Conservation (phyloP, 257 asterid species). For the Scutellaria barbata region DNA sequence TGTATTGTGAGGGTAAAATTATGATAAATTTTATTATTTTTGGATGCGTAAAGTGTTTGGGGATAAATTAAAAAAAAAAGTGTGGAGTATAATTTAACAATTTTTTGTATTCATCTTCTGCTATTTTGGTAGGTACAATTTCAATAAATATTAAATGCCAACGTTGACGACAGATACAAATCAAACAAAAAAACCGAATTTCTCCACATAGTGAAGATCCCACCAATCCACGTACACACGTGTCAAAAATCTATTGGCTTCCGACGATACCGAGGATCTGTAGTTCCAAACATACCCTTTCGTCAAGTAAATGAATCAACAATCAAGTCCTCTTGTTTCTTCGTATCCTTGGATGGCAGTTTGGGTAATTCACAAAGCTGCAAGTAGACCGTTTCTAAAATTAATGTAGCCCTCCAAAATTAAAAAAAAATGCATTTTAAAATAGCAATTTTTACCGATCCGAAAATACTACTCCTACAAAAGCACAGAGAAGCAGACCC, state of each 20-base stretch:
- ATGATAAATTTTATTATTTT: too few relatives aligned
- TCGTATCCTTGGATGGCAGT: neutral
- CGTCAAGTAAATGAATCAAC: neutral
- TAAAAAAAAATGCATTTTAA: conserved; percentile 34
- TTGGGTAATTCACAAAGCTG: neutral
- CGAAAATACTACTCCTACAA: conserved; percentile 40
- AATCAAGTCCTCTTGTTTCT: too few relatives aligned
- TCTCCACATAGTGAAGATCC: conserved; percentile 19
- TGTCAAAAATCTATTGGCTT: conserved; percentile 28
- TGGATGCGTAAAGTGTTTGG: too few relatives aligned
- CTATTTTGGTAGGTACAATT: neutral
- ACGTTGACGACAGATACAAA: conserved; percentile 8
- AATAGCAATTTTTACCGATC: conserved; percentile 26
- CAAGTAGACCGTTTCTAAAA: conserved; percentile 25
- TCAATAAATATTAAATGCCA: neutral
- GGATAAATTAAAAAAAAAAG: too few relatives aligned
- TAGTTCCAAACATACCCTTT: conserved; percentile 31
- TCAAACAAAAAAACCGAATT: conserved; percentile 41
- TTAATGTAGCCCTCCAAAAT: conserved; percentile 29
- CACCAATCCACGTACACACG: conserved; percentile 41
- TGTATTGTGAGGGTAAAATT: too few relatives aligned
- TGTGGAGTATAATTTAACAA: too few relatives aligned
- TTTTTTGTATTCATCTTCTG: too few relatives aligned
- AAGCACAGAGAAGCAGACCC: conserved; percentile 33
- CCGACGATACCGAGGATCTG: conserved; percentile 34